Evolutionary conservation across 1,284 basidiomycete species (phyloP).

Genomic region (Hortiboletus rubellus): DNA sequence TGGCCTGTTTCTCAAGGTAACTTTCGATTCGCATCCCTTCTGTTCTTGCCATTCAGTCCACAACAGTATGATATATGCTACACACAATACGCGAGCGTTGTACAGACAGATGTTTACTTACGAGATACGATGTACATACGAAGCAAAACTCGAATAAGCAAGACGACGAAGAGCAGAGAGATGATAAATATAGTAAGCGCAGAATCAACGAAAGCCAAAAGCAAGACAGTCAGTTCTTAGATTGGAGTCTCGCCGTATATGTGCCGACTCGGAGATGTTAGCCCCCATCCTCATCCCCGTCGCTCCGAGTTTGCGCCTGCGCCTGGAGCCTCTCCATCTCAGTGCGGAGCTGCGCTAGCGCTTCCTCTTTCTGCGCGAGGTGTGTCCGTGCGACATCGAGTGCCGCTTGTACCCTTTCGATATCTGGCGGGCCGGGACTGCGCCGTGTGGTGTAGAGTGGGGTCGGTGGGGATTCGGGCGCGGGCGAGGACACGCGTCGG

Average conservation of each 20-base stretch:
- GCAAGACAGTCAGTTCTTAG: neutral
- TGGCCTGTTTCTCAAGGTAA: no score
- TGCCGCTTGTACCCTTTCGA: constrained; percentile 19
- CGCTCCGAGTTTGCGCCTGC: neutral
- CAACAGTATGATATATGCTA: neutral
- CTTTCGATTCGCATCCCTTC: no score
- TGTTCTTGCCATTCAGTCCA: neutral
- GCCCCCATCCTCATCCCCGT: neutral
- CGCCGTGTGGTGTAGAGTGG: neutral
- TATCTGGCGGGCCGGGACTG: constrained; percentile 13
- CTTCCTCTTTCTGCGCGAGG: constrained; percentile 25
- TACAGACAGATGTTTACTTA: neutral
- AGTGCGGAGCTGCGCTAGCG: constrained; percentile 17
- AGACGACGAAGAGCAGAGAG: neutral
- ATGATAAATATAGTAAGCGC: neutral
- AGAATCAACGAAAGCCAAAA: neutral
- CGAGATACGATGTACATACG: neutral
- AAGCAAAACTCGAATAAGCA: neutral
- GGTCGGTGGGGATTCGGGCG: neutral
- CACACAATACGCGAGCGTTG: neutral
- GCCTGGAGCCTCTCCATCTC: constrained; percentile 24
- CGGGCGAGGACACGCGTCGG: constrained; percentile 16
- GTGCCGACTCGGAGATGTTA: neutral
- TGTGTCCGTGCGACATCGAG: constrained; percentile 21
- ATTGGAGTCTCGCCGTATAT: neutral